Evolutionary conservation across 1,284 basidiomycete species (phyloP), one percentile per base, ranked within the genome.

Genomic region (Trametes polyzona): DNA sequence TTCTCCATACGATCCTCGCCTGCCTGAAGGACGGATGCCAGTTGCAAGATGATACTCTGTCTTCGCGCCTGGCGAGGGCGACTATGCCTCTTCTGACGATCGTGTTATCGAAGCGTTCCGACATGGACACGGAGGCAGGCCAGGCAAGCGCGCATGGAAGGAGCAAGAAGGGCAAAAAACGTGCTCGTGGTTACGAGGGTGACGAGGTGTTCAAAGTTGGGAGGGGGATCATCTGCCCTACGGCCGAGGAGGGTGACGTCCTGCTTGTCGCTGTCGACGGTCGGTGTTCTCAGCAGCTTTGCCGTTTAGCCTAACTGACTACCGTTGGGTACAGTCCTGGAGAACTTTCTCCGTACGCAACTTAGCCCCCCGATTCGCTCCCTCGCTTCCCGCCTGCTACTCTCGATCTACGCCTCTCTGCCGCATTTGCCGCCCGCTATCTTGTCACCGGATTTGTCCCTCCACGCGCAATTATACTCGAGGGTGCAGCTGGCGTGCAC

Each of bases 191-290:
- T 6, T 92, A 86, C 49, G 90, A 92, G 67, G 91, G 87, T 24
- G 92, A 93, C 62, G 90, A 90, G 63, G 74, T 92, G 9, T 86
- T 96, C 67, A 86, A 82, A 50, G 69, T 76, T 4, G 76, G 81
- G 1, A 75, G 79, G 36, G 73, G 76, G 26, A 74, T 81, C 3
- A 67, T 85, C 29, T 86, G 81, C 60, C 68, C 80, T 0, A 79
- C 78, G 0, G 54, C 59, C 4, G 75, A 76, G 21, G 87, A 89
- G 24, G 82, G 80, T 17, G 74, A 83, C 23, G 74, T 80, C 12
- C 61, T 91, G 26, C 66, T 92, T 8, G 67, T 71, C 8, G 80
- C 88, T 16, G 69, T 93, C n/a, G 79, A 87, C 63, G 81, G 92
- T 93, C 71, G 65, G 74, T 64, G 8, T 42, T 27, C 47, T 2